Evolutionary conservation across 2,329 filamentous ascomycete genomes (phyloP).

Genomic region (Triangularia setosa): DNA sequence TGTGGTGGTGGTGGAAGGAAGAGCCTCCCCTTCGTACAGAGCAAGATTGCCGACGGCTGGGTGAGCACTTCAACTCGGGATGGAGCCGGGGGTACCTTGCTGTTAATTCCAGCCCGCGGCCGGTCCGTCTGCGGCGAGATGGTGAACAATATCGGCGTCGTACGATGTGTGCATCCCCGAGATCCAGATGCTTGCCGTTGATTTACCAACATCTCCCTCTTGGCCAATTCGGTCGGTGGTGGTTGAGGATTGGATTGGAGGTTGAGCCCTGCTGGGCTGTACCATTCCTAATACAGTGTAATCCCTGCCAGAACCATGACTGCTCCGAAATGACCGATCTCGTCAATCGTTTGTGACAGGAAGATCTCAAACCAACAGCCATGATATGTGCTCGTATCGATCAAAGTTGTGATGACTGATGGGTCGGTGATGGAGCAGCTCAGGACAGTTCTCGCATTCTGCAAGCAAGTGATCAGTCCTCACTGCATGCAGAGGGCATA

Average conservation of each 20-base stretch:
- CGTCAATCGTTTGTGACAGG: background rate
- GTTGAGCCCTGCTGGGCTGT: background rate
- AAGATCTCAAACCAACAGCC: background rate
- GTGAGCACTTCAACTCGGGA: background rate
- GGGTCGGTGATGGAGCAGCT: background rate
- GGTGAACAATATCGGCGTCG: background rate
- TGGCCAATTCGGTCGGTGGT: background rate
- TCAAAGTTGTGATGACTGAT: background rate
- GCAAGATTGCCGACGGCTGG: conserved; percentile 3
- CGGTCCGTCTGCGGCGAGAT: background rate
- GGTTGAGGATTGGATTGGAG: background rate
- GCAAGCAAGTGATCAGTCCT: background rate
- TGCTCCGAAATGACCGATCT: background rate
- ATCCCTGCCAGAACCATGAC: background rate
- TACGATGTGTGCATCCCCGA: background rate
- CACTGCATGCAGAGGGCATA: conserved; percentile 4
- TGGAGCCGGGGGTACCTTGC: conserved; percentile 1
- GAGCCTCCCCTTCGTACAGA: background rate
- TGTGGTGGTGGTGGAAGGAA: background rate
- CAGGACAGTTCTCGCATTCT: background rate
- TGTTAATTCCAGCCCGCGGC: conserved; percentile 2
- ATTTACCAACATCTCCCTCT: too few relatives aligned
- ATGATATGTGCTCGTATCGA: background rate
- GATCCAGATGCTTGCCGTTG: background rate
- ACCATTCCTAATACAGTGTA: background rate